Base-by-base conservation (phyloP, 2,329 filamentous ascomycete species). In the Chalaropsis ovoidea region DNA sequence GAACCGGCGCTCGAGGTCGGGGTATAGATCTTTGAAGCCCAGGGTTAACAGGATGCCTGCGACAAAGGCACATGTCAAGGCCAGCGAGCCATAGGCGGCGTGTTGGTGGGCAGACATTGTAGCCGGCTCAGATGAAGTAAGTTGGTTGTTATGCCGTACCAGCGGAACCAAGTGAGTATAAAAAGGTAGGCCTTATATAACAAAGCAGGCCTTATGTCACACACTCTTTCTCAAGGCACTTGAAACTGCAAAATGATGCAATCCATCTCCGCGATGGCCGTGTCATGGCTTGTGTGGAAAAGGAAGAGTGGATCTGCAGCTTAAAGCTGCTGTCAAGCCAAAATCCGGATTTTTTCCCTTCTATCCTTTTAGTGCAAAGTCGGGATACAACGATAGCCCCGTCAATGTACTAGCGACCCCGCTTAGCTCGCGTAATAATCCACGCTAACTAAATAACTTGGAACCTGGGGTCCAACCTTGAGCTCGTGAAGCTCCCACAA, bases 1-100 rank as follows among this genome's bases (percentile, higher is more conserved):
- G 71, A 85, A 89, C 22, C 83, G 81, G 24, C 79, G 76, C 73
- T 90, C 86, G 60, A 91, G 79, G 70, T 90, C 86, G 0, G 88
- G 86, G 71, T 91, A 92, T 45, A 92, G 75, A 72, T 93, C 88
- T 75, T 91, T 91, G 77, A 90, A 85, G 67, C 87, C 86, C 2
- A 94, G 76, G 0, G 90, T 90, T 65, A 92, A 75, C 63, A 90
- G 77, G 64, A 91, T 81, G 54, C 92, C 91, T 10, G 89, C 81
- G n/a, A 86, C 74, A 71, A 96, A 95, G 72, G 89, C 88, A 22
- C 85, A 77, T 66, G 84, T 80, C 52, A 91, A 74, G 68, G 87
- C 89, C 35, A 86, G 82, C 2, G 81, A 81, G 74, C 84, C 82
- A 72, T 86, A 86, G 68, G 79, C 81, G 31, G 83, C 82, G 69